Evolutionary conservation across 2,329 filamentous ascomycete species (phyloP).

Genomic region (Colletotrichum graminicola): DNA sequence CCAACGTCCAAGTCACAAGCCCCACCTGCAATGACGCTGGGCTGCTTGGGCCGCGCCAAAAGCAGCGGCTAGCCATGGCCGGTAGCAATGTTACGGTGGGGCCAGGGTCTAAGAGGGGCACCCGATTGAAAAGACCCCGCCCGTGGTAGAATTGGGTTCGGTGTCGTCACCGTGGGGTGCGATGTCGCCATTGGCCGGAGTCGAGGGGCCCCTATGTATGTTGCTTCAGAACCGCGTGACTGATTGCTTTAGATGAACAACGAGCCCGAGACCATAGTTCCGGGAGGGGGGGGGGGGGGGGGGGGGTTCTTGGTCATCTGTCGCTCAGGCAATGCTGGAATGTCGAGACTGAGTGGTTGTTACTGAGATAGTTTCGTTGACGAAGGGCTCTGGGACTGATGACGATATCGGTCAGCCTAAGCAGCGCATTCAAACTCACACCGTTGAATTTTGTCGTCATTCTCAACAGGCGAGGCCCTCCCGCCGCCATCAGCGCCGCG

Average conservation of each 20-base stretch:
- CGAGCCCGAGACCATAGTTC: not conserved
- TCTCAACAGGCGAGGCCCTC: not conserved
- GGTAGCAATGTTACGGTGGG: constrained; percentile 28
- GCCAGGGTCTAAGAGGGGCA: constrained; percentile 9
- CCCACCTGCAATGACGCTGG: constrained; percentile 8
- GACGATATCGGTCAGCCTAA: not conserved
- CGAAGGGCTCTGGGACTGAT: not conserved
- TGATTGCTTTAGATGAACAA: not conserved
- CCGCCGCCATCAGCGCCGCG: constrained; percentile 26
- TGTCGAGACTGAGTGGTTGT: not conserved
- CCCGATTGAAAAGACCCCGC: not conserved
- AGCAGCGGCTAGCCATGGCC: constrained; percentile 14
- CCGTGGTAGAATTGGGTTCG: constrained; percentile 5
- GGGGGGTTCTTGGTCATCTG: not conserved
- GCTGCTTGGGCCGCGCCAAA: constrained; percentile 1
- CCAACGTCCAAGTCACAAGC: not conserved
- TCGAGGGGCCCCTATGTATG: not conserved
- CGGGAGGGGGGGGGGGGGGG: too few species aligned
- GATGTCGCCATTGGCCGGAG: constrained; percentile 27
- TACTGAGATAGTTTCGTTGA: not conserved
- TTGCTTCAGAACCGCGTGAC: not conserved
- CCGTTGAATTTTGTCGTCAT: too few species aligned
- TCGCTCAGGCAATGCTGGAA: not conserved
- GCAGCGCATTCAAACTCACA: not conserved
- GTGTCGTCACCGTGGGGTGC: constrained; percentile 33